phyloP scores from a whole-genome alignment of 78 protist genomes.

The Planoprotostelium fungivorum region DNA sequence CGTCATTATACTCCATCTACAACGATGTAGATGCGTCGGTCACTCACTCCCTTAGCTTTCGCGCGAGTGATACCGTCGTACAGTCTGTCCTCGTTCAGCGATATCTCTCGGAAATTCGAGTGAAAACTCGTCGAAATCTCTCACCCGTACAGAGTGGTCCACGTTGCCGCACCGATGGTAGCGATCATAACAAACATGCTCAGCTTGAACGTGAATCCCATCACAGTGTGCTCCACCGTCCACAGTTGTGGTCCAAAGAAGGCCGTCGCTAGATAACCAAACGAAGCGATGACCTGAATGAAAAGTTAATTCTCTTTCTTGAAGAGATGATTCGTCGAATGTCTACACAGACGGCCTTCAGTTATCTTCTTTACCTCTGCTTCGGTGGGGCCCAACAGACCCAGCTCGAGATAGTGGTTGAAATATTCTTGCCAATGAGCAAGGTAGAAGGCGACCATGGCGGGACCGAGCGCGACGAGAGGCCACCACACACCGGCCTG shows the following conservation, averaged over 20 bases:
- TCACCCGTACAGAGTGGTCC: neutral
- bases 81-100: neutral
- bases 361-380: slow-evolving; percentile 27
- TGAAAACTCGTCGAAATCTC: too few species aligned
- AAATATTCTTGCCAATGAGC: slow-evolving; percentile 66
- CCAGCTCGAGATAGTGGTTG: slow-evolving; percentile 36
- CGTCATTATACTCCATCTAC: too few species aligned
- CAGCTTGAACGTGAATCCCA: neutral
- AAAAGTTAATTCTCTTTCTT: neutral
- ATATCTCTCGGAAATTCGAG: neutral
- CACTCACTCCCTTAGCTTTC: neutral
- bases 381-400: slow-evolving; percentile 54
- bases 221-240: neutral
- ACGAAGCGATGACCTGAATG: neutral
- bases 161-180: neutral
- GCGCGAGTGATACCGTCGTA: neutral
- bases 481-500: slow-evolving; percentile 10
- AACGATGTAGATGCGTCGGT: neutral
- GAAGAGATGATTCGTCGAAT: neutral
- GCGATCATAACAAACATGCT: neutral
- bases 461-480: slow-evolving; percentile 12
- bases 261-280: neutral
- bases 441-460: slow-evolving; percentile 49
- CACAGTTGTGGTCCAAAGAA: neutral
- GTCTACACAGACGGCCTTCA: too few species aligned